These are phyloP conservation scores for Ogataea ganodermae DNA, from an alignment of 805 yeast species.

Conservation along the genomic window DNA sequence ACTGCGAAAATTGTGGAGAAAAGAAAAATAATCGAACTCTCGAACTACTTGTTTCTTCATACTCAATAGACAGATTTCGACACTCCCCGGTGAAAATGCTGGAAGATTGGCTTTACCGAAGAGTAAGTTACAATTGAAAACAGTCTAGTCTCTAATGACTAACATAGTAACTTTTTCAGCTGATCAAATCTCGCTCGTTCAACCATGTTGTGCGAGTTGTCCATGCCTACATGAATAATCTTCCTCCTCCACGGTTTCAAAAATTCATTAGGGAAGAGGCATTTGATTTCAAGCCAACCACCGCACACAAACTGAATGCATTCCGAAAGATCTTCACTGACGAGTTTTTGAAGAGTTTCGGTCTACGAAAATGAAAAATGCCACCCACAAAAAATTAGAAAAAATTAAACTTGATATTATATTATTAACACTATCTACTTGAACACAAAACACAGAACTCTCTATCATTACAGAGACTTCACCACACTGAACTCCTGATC, in stretches of 20 bases:
- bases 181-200: constrained; percentile 60
- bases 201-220: constrained; percentile 62
- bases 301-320: constrained; percentile 59
- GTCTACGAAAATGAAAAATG: constrained; percentile 40
- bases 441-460: neutral
- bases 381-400: neutral
- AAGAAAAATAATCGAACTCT: too few species aligned
- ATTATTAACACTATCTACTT: neutral
- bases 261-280: constrained; percentile 14
- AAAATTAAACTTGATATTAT: too few species aligned
- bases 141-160: neutral
- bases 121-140: constrained; percentile 17
- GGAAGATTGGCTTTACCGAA: constrained; percentile 49
- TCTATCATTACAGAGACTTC: constrained; percentile 27
- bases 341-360: constrained; percentile 58
- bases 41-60: too few species aligned
- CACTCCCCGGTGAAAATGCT: constrained; percentile 25
- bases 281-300: constrained; percentile 45
- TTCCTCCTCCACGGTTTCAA: constrained; percentile 47
- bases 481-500: constrained; percentile 32
- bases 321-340: constrained; percentile 58
- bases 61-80: neutral
- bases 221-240: constrained; percentile 64
- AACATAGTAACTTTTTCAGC: constrained; percentile 21
- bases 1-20: too few species aligned